A percentile compares a stretch with the other conserved stretches of the same genome.
These are phyloP conservation scores for Hydnomerulius pinastri DNA, from an alignment of 768 basidiomycete genomes.

Conservation along the genomic window DNA sequence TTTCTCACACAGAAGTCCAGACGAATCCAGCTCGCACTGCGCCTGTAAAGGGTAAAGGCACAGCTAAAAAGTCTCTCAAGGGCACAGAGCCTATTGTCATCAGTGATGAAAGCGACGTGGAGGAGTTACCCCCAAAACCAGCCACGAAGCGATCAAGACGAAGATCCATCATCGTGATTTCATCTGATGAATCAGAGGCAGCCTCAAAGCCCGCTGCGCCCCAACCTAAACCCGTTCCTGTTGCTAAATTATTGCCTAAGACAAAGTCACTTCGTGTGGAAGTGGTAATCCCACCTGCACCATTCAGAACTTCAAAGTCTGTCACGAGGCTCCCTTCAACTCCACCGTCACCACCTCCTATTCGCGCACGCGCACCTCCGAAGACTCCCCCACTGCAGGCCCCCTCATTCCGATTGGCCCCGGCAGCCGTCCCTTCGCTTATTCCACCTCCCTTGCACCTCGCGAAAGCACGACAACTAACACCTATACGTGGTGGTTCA, in stretches of 20 bases:
- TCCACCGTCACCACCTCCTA: not conserved
- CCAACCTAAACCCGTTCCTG: constrained; percentile 3
- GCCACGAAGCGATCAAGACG: constrained; percentile 12
- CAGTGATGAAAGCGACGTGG: constrained; percentile 30
- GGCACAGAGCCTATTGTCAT: constrained; percentile 21
- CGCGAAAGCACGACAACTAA: constrained; percentile 58
- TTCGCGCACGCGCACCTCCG: constrained; percentile 5
- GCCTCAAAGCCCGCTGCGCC: constrained; percentile 18
- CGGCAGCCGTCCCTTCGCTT: constrained; percentile 2
- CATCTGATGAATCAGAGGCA: constrained; percentile 52
- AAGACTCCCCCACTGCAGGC: not conserved
- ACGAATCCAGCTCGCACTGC: constrained; percentile 29
- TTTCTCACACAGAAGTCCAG: constrained; percentile 48
- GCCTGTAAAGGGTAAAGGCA: constrained; percentile 10
- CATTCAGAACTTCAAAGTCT: constrained; percentile 22
- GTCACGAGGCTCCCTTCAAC: constrained; percentile 13
- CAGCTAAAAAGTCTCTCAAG: not conserved
- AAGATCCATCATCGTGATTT: constrained; percentile 32
- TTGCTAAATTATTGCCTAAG: constrained; percentile 14
- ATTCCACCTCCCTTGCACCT: constrained; percentile 18
- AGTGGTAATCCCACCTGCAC: constrained; percentile 43
- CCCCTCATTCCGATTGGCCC: not conserved
- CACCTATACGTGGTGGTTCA: constrained; percentile 58
- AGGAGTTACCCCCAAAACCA: constrained; percentile 24
- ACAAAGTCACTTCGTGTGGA: constrained; percentile 34